A percentile compares a stretch with the other conserved stretches of the same genome.
Evolutionary conservation across 345 rosid genomes (phyloP).

Genomic region (Bruguiera sexangula): DNA sequence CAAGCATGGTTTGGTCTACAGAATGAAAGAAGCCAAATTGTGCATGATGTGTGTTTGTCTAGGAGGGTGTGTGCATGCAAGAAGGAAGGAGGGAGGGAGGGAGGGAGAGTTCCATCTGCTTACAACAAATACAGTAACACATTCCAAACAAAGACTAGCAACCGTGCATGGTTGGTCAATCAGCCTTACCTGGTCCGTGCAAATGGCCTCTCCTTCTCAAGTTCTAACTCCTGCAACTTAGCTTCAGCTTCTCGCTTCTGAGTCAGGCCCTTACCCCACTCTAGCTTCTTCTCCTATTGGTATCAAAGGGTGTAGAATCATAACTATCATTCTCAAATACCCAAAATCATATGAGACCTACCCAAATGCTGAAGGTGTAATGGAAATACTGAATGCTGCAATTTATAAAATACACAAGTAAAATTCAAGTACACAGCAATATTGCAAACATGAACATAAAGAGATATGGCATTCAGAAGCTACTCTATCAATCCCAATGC

Average conservation of each 20-base stretch:
- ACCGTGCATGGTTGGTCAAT: not conserved
- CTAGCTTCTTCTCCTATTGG: slow-evolving; percentile 68
- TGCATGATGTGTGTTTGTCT: too few relatives aligned
- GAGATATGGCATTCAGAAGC: too few relatives aligned
- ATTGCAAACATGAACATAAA: not conserved
- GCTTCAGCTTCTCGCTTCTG: slow-evolving; percentile 89
- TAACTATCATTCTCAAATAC: not conserved
- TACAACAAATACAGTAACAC: slow-evolving; percentile 3
- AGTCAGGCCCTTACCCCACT: slow-evolving; percentile 99
- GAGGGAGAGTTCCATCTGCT: not conserved
- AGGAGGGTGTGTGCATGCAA: too few relatives aligned
- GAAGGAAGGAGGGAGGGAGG: not conserved
- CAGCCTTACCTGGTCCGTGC: slow-evolving; percentile 68
- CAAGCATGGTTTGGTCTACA: too few relatives aligned
- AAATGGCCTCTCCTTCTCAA: slow-evolving; percentile 86
- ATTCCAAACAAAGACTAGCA: not conserved
- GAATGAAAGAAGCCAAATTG: too few relatives aligned
- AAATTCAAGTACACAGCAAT: not conserved
- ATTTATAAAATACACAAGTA: not conserved
- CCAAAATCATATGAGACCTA: not conserved
- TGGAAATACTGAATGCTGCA: not conserved
- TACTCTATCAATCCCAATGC: too few relatives aligned
- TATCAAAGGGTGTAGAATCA: not conserved
- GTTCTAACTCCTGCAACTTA: slow-evolving; percentile 63
- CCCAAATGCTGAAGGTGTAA: not conserved